Evolutionary conservation across 345 rosid genomes (phyloP), one percentile per base, ranked within the genome.

Genomic region (Salix exigua): DNA sequence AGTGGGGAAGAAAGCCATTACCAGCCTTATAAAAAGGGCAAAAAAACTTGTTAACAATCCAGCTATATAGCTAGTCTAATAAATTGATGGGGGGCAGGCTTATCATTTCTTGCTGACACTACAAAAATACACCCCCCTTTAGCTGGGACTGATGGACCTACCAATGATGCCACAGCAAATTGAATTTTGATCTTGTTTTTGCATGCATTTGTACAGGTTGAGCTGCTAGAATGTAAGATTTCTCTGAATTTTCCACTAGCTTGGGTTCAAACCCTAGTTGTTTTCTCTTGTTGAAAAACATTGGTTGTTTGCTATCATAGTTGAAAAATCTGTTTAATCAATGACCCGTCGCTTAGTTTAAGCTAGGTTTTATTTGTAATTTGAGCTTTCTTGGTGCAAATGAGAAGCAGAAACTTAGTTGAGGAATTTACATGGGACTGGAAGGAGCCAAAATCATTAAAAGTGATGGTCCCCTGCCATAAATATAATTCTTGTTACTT

Each of bases 61-160:
- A 38, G 73, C 72, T 51, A 25, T 11, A 33, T 40, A 40, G 44
- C 13, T 2, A 40, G 44, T 38, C 51, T 7, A 66, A 67, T 37
- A 38, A 11, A 40, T 31, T 61, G 72, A 23, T 9, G 77, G 19
- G 40, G 72, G 48, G 6, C 78, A 51, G 55, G 72, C 78, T 37
- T 67, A 26, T 75, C 53, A 75, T 66, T 66, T 25, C 17, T 66
- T 51, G 26, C 50, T 31, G 50, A 6, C 23, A 33, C 53, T 7
- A 51, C n/a, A 50, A 35, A 48, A 31, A 21, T 35, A 35, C 55
- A 4, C 23, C 23, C 9, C 23, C 42, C 30, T 50, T 60, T 30
- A 25, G 21, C 30, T 25, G 4, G 12, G 46, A 17, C 21, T 9
- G 61, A 14, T 50, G 82, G 79, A 71, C 85, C 82, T 48, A 72